A percentile compares a stretch with the other conserved stretches of the same genome.
Evolutionary conservation across 345 rosid species (phyloP).

Genomic region (Nephelium lappaceum): DNA sequence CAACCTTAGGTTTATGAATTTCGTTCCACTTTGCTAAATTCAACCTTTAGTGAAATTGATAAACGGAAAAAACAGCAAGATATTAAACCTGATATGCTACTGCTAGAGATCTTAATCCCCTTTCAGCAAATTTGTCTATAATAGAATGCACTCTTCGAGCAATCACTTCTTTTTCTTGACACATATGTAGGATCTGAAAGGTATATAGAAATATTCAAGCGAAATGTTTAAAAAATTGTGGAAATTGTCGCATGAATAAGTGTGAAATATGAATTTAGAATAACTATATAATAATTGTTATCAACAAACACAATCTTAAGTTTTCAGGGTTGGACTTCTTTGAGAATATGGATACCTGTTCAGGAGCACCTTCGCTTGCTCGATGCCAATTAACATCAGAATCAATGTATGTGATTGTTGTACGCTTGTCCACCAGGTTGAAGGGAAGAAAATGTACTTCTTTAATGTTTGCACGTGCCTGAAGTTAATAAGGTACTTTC

Average conservation of each 20-base stretch:
- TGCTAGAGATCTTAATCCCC: conserved; percentile 88
- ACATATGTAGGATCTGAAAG: conserved; percentile 67
- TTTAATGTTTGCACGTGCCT: conserved; percentile 89
- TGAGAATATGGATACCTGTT: conserved; percentile 58
- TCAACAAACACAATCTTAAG: not conserved
- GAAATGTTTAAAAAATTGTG: not conserved
- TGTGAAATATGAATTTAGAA: not conserved
- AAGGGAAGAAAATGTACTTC: conserved; percentile 92
- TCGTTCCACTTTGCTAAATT: not conserved
- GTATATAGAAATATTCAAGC: not conserved
- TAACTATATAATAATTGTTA: not conserved
- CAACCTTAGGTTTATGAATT: not conserved
- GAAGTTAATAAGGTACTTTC: conserved; percentile 20
- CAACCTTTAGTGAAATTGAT: not conserved
- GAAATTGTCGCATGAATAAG: not conserved
- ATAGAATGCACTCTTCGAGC: conserved; percentile 68
- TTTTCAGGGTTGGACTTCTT: not conserved
- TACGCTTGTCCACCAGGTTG: conserved; percentile 94
- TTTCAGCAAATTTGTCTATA: conserved; percentile 89
- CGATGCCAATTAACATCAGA: conserved; percentile 85
- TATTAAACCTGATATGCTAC: conserved; percentile 78
- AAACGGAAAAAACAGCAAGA: conserved; percentile 20
- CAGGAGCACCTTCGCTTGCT: conserved; percentile 98
- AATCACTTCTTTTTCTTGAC: conserved; percentile 63
- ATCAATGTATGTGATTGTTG: conserved; percentile 91